These are phyloP conservation scores for Podaxis sp. DNA, from an alignment of 768 basidiomycete genomes.

Conservation along the genomic window DNA sequence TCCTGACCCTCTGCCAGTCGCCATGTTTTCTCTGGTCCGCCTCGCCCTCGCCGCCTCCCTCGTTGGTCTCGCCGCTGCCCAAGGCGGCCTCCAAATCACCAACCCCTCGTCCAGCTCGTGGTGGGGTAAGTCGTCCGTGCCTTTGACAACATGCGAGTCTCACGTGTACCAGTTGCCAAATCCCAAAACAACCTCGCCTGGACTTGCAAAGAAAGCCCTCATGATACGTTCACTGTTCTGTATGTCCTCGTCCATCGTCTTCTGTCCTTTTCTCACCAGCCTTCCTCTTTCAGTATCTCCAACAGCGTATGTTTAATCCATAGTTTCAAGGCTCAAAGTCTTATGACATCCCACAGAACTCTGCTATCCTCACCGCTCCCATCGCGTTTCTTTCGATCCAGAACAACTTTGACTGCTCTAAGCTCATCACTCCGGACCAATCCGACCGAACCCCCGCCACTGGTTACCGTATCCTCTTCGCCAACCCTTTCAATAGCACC, in stretches of 20 bases:
- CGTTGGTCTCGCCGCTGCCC: slow-evolving; percentile 38
- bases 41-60: slow-evolving; percentile 23
- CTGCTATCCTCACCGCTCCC: slow-evolving; percentile 37
- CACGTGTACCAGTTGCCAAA: slow-evolving; percentile 43
- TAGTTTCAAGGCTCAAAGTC: neutral
- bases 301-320: slow-evolving; percentile 28
- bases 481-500: slow-evolving; percentile 47
- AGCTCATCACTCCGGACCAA: slow-evolving; percentile 47
- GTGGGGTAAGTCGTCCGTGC: slow-evolving; percentile 54
- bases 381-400: slow-evolving; percentile 49
- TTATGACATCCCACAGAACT: slow-evolving; percentile 25
- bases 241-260: slow-evolving; percentile 32
- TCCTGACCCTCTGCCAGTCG: neutral
- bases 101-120: slow-evolving; percentile 46
- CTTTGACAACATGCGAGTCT: neutral
- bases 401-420: slow-evolving; percentile 60
- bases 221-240: slow-evolving; percentile 50
- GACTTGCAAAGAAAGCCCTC: slow-evolving; percentile 47
- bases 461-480: slow-evolving; percentile 52
- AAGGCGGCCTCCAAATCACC: slow-evolving; percentile 37
- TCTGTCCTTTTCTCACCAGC: slow-evolving; percentile 14
- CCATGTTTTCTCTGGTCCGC: slow-evolving; percentile 9
- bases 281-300: slow-evolving; percentile 34
- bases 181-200: slow-evolving; percentile 60
- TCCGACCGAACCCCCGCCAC: slow-evolving; percentile 38